A percentile compares a stretch with the other conserved stretches of the same genome.
phyloP scores from a whole-genome alignment of 345 rosid genomes.

The Eucalyptus tenuipes region DNA sequence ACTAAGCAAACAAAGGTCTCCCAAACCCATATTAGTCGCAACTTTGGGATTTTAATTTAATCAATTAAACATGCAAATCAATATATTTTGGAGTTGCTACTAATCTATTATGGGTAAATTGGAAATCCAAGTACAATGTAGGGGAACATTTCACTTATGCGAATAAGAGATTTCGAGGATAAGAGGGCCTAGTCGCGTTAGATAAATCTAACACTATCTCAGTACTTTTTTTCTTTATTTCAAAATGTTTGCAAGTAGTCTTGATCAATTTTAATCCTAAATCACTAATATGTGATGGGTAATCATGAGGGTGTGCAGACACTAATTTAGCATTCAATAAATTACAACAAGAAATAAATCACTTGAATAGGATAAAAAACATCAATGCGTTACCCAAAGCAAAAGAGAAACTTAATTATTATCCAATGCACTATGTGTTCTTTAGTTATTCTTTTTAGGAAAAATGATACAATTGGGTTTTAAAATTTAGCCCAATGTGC shows the following conservation, averaged over 20 bases:
- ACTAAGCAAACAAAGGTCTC: background rate
- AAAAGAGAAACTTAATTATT: background rate
- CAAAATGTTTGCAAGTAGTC: background rate
- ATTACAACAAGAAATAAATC: background rate
- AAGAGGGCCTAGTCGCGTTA: accelerated
- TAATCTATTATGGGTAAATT: background rate
- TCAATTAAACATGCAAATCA: background rate
- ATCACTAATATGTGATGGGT: too few relatives aligned
- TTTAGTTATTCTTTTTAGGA: too few relatives aligned
- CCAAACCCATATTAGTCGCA: accelerated
- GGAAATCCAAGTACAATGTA: too few relatives aligned
- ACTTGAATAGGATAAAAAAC: background rate
- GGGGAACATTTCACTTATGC: too few relatives aligned
- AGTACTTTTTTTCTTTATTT: too few relatives aligned
- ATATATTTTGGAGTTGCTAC: background rate
- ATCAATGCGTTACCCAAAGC: background rate
- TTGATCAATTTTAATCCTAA: background rate
- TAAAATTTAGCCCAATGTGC: too few relatives aligned
- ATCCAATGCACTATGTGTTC: background rate
- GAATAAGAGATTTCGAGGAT: background rate
- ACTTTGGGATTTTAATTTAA: background rate
- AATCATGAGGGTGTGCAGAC: background rate
- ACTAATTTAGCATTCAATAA: background rate
- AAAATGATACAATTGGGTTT: too few relatives aligned
- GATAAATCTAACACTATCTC: too few relatives aligned